Base-by-base conservation (phyloP, 768 basidiomycete species). In the Boletus tomentosulus region DNA sequence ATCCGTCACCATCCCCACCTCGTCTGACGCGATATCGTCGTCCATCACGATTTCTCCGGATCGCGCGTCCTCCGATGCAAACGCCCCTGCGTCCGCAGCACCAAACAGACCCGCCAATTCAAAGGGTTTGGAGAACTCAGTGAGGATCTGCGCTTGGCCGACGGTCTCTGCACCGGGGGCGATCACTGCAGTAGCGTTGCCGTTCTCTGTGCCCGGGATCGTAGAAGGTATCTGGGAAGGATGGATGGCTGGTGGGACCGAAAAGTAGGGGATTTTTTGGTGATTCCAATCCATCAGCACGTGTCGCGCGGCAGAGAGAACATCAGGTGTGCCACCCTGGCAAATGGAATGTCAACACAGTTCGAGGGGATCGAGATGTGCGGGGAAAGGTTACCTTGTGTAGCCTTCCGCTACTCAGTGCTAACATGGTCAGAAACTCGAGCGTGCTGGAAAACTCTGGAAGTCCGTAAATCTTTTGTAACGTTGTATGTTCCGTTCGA, bases 211-310 rank as follows among this genome's bases (percentile, higher is more conserved):
- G 27, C 15, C 38, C 4, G 63, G 53, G 10, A 72, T 62, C 12
- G 66, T 72, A 0, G 78, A 72, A 6, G 89, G 87, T 53, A 92
- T 76, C 31, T 82, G 77, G 1, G 90, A 91, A 0, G 91, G 86
- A 66, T 95, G 92, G 2, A 90, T 67, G 8, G 75, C 64, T 0
- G 96, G 94, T 9, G 94, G 92, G 2, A 74, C 67, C 4, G 92
- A 90, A 73, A 79, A 90, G 72, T 91, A 98, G 0, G 91, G 88
- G 11, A 98, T 96, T 65, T 92, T 96, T 68, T 97, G 93, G 53
- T 91, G 84, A 63, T 98, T 98, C 95, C 96, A 99, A 66, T 99
- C 94, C 46, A 76, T 81, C 1, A 98, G 70, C 24, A 98, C 79
- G 13, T 87, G 83, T 31, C 91, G 85, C 0, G 95, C 92, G 0